phyloP scores from a whole-genome alignment of 2,329 filamentous ascomycete species.

The Xylaria digitata region DNA sequence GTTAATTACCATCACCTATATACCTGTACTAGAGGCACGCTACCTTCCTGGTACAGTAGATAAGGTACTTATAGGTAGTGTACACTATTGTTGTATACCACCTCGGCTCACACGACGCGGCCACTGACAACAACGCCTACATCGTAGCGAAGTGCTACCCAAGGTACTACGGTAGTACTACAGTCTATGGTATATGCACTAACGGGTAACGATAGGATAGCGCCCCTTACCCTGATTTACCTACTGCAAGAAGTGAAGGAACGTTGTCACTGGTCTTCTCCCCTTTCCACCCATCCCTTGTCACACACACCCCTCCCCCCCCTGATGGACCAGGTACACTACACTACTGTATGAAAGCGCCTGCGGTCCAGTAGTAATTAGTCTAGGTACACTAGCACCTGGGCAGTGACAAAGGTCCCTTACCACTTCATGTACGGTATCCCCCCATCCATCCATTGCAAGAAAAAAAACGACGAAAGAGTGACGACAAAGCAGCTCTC shows the following conservation, averaged over 20 bases:
- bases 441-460: background rate
- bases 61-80: too few species aligned
- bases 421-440: background rate
- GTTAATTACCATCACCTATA: too few species aligned
- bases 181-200: background rate
- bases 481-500: slow-evolving; percentile 8
- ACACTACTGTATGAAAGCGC: slow-evolving; percentile 3
- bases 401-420: slow-evolving; percentile 11
- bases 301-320: slow-evolving; percentile 14
- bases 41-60: too few species aligned
- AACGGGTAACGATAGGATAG: slow-evolving; percentile 11
- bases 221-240: slow-evolving; percentile 19
- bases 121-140: background rate
- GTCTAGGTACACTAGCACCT: slow-evolving; percentile 2
- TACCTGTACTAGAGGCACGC: too few species aligned
- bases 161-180: too few species aligned
- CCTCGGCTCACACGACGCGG: too few species aligned
- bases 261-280: slow-evolving; percentile 20
- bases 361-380: background rate
- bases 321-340: background rate
- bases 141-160: background rate
- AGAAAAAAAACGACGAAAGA: slow-evolving; percentile 9
- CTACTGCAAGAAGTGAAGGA: background rate
- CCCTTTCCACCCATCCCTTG: slow-evolving; percentile 20
- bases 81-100: too few species aligned